Conservation (phyloP, 1,284 basidiomycete genomes). For the Ganoderma sinense region DNA sequence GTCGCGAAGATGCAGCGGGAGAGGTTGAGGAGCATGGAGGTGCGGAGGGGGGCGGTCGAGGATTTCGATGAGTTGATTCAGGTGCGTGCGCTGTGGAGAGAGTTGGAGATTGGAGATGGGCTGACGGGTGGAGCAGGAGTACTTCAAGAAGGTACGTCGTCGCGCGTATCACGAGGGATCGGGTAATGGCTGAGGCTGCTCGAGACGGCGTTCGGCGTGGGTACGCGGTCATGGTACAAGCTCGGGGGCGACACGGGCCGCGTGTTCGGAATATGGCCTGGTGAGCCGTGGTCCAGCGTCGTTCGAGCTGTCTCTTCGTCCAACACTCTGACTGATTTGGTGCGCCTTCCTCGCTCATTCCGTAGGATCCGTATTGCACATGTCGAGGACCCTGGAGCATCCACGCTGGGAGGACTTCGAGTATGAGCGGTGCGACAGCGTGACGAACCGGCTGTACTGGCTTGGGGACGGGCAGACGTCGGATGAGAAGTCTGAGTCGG, state of each 20-base stretch:
- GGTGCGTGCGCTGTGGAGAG: constrained; percentile 3
- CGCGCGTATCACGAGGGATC: not conserved
- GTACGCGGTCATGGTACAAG: not conserved
- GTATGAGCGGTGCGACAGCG: not conserved
- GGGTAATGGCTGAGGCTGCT: not conserved
- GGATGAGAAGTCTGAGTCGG: not conserved
- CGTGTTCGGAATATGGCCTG: not conserved
- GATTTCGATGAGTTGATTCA: constrained; percentile 16
- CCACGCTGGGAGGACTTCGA: not conserved
- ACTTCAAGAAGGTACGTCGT: constrained; percentile 15
- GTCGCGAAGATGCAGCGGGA: constrained; percentile 68
- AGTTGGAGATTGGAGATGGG: no score
- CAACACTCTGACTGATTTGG: no score
- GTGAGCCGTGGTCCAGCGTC: not conserved
- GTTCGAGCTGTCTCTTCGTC: no score
- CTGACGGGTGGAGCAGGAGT: not conserved
- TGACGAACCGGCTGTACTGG: not conserved
- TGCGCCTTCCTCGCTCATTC: not conserved
- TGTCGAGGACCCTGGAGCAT: not conserved
- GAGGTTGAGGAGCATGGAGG: constrained; percentile 59
- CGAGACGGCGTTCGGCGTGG: not conserved
- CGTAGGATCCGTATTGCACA: not conserved
- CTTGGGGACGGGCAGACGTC: not conserved
- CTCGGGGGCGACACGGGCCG: not conserved
- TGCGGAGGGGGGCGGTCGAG: constrained; percentile 6